Base-by-base conservation (phyloP, 441 rosid species). In the Adansonia grandidieri region DNA sequence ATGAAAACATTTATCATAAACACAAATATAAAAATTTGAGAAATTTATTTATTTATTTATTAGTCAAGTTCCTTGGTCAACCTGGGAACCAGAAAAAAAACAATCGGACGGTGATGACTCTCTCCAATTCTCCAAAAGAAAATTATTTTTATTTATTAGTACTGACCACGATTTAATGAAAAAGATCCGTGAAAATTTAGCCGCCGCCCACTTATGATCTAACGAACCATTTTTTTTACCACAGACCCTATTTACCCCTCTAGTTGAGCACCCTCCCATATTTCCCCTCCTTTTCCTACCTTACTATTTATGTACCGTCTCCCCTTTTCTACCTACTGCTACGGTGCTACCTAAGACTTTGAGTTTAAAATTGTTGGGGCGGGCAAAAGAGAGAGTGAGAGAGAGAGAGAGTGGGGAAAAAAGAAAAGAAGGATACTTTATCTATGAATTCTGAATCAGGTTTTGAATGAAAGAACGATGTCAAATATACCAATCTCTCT, bases 401-500 rank as follows among this genome's bases (percentile, higher is more conserved):
- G n/a, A 71, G 44, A 51, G 19, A 22, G 47, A 53, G 62, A n/a
- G 17, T 6, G 10, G 3, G 64, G 40, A 13, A 22, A 17, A 0
- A 17, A 17, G 5, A 17, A 7, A 45, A 1, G 0, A 48, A 48
- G 53, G 32, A 7, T 44, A 67, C 11, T 28, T 53, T 8, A 15
- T 71, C 19, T 17, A 15, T 37, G 45, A 63, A 63, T 6, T 14
- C 2, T 15, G 20, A 37, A 40, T 40, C 9, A 17, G 47, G 47
- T 44, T 70, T 47, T 14, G 69, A 24, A 77, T 69, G 75, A 77
- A 20, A 42, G 13, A 15, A 76, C 32, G 20, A 91, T 91, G 92
- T 86, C 86, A 19, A 88, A 88, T 47, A 87, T 88, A 71, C 91
- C 91, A 32, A 56, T 88, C 0, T 84, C 91, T 71, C 88, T 89